These are phyloP conservation scores for Gymnopilus dilepis DNA, from an alignment of 768 basidiomycete genomes.

Conservation along the genomic window DNA sequence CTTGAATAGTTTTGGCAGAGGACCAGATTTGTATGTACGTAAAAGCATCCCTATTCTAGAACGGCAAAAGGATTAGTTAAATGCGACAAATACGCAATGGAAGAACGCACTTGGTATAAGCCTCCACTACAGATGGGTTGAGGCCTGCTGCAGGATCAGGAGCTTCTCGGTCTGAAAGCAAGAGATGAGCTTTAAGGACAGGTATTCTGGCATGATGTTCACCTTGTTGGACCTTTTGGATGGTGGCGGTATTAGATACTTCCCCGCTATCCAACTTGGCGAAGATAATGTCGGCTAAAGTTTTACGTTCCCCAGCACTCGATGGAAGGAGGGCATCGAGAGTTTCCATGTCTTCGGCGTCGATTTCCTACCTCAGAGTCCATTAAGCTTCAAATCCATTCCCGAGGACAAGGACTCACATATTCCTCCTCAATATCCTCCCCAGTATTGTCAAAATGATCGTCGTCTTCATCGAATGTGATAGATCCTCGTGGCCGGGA, in stretches of 20 bases:
- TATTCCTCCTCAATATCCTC: slow-evolving; percentile 67
- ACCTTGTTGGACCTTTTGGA: slow-evolving; percentile 70
- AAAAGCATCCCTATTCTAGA: slow-evolving; percentile 84
- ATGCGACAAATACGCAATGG: slow-evolving; percentile 2
- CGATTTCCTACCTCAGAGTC: slow-evolving; percentile 70
- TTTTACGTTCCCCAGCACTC: slow-evolving; percentile 77
- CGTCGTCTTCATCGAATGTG: slow-evolving; percentile 53
- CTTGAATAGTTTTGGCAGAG: slow-evolving; percentile 97
- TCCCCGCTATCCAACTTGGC: slow-evolving; percentile 82
- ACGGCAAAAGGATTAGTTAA: neutral
- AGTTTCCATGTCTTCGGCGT: slow-evolving; percentile 85
- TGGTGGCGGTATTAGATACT: slow-evolving; percentile 54
- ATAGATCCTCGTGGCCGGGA: slow-evolving; percentile 41
- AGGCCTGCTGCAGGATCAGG: slow-evolving; percentile 87
- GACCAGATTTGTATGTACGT: slow-evolving; percentile 89
- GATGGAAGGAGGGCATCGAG: slow-evolving; percentile 82
- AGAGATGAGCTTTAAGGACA: neutral
- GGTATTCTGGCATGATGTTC: neutral
- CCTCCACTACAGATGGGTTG: slow-evolving; percentile 90
- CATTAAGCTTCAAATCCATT: slow-evolving; percentile 2
- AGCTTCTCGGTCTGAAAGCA: slow-evolving; percentile 48
- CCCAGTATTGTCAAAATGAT: slow-evolving; percentile 53
- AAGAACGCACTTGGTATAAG: slow-evolving; percentile 83
- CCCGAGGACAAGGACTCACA: slow-evolving; percentile 42
- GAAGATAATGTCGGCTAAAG: slow-evolving; percentile 97